phyloP scores from a whole-genome alignment of 139 green algal genomes.

The Raphidocelis subcapitata region DNA sequence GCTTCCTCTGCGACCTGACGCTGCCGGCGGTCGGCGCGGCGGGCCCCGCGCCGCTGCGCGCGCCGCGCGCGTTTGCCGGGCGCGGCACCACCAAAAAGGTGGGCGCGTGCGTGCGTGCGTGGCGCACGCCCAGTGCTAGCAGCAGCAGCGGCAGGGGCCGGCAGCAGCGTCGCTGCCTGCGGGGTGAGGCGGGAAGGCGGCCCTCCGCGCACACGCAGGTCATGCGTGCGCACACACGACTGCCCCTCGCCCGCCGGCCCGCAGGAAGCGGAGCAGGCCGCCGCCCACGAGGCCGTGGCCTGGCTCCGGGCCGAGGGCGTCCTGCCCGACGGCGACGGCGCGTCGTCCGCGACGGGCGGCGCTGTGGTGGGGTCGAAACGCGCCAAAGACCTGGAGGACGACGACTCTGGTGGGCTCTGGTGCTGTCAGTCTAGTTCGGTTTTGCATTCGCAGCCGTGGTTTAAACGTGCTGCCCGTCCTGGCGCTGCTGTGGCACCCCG shows the following conservation, averaged over 20 bases:
- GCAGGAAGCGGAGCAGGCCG: constrained; percentile 29
- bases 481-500: too few species aligned
- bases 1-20: constrained; percentile 14
- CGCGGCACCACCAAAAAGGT: constrained; percentile 32
- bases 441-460: too few species aligned
- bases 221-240: too few species aligned
- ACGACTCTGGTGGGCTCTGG: constrained; percentile 5
- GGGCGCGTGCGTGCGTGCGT: too few species aligned
- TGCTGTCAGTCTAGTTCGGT: not conserved
- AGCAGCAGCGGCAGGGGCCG: too few species aligned
- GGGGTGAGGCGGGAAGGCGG: too few species aligned
- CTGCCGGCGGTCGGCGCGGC: constrained; percentile 16
- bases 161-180: too few species aligned
- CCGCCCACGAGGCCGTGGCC: constrained; percentile 17
- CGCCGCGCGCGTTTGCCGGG: constrained; percentile 6
- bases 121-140: too few species aligned
- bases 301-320: constrained; percentile 16
- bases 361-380: constrained; percentile 24
- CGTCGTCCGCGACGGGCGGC: not conserved
- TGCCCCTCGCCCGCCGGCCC: too few species aligned
- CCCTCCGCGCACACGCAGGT: too few species aligned
- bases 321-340: constrained; percentile 4
- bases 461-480: too few species aligned
- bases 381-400: constrained; percentile 22
- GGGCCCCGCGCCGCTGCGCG: not conserved